Percentiles rank a stretch among this genome's conserved stretches.
Conservation (phyloP, 345 rosid species). For the Kernera saxatilis region DNA sequence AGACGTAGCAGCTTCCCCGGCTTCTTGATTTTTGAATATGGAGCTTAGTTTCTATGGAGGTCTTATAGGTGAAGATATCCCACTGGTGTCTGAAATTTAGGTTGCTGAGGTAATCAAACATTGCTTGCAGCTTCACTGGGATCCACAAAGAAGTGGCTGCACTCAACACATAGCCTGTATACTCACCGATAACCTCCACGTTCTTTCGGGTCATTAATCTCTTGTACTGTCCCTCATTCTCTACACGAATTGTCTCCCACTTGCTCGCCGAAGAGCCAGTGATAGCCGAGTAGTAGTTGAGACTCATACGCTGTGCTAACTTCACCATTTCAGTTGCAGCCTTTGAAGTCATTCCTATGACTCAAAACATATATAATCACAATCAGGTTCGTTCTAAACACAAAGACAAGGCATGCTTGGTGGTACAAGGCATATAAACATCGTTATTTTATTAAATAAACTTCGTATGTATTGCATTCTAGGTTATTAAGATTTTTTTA, state of each 20-base stretch:
- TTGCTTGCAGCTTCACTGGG: constrained; percentile 29
- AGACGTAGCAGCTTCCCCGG: constrained; percentile 31
- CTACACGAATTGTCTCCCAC: constrained; percentile 39
- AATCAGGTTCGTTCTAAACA: too few relatives aligned
- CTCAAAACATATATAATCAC: background rate
- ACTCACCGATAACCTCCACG: constrained; percentile 7
- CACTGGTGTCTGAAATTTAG: constrained; percentile 34
- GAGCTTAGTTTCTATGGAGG: constrained; percentile 29
- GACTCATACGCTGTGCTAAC: constrained; percentile 46
- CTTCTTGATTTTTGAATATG: constrained; percentile 29
- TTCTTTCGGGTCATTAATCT: constrained; percentile 38
- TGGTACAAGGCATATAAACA: too few relatives aligned
- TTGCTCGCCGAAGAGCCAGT: constrained; percentile 26
- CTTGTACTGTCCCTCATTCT: constrained; percentile 30
- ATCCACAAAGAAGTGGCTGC: constrained; percentile 54
- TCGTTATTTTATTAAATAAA: too few relatives aligned
- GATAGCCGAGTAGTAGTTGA: constrained; percentile 42
- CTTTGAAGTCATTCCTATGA: background rate
- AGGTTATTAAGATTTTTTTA: too few relatives aligned
- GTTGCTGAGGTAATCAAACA: constrained; percentile 45
- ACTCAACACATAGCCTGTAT: constrained; percentile 37
- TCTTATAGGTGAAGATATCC: constrained; percentile 40
- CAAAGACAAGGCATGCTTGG: too few relatives aligned
- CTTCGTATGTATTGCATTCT: too few relatives aligned
- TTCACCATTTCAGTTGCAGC: constrained; percentile 29